Evolutionary conservation across 257 asterid genomes (phyloP), one percentile per base, ranked within the genome.

Genomic region (Solanum pennellii): DNA sequence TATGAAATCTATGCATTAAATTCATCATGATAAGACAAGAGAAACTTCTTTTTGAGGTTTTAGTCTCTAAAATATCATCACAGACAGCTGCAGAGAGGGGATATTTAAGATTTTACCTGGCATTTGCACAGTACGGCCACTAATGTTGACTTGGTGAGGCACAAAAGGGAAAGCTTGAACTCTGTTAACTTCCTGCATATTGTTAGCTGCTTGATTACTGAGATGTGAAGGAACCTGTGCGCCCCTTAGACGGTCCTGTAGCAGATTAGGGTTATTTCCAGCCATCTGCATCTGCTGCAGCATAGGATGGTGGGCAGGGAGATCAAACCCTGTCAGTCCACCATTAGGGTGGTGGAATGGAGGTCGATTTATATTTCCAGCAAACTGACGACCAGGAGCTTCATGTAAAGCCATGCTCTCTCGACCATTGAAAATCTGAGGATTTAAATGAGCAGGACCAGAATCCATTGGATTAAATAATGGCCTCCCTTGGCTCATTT

Each of bases 231-330:
- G 89, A 23, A 88, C 80, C 27, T 93, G 93, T 82, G 90, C 76
- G 49, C 90, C 93, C 90, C 95, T 91, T 42, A 92, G 90, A 76
- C 89, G 91, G 62, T 93, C 94, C 8, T 91, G 91, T 71, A 84
- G 87, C 29, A 89, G 59, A 75, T 89, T 91, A 69, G 92, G 88
- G 86, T 83, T 91, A 91, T 91, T 91, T 44, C 94, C 93, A 16
- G 94, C 83, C 90, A 94, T 92, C 85, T 91, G 97, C 96, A 93
- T 91, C 88, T 92, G 97, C 90, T 93, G 95, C 88, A 93, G 87
- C 89, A 90, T 79, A 74, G 93, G 87, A 87, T 91, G 93, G 76
- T 89, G 96, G 7, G 94, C 84, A 74, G 95, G 91, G 88, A 90
- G 88, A 76, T 94, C 96, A 80, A 92, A 92, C 82, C 95, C 94